Evolutionary conservation across 306 rosid species (phyloP), one percentile per base, ranked within the genome.

Genomic region (Parietaria judaica): DNA sequence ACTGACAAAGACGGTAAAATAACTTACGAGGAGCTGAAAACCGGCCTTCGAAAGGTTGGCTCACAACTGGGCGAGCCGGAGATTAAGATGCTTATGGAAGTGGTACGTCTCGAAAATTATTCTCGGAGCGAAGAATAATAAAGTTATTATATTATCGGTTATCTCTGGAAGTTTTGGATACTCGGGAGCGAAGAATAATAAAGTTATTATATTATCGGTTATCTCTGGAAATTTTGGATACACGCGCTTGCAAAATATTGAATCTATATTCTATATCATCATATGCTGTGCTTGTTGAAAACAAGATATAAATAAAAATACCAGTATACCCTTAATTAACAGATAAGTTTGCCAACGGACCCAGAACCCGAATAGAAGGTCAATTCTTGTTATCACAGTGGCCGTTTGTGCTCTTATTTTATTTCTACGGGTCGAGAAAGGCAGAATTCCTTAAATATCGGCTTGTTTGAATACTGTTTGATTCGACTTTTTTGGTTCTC

Each of bases 11-110:
- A 94, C 74, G 99, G 99, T 59, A 82, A 76, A 69, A 81, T 94
- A 74, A 66, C 97, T 51, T 94, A 79, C 17, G 99, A 88, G 71
- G 99, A 94, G 71, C 76, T 94, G 64, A 94, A 81, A 80, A 70
- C 84, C 38, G 99, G 99, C 56, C 84, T 94, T 66, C 81, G 59
- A 67, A 94, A 88, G 73, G 99, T 94, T 66, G 99, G 99, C 66
- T 94, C 99, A 55, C 90, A 94, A 70, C 77, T 94, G 84, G 99
- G 84, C 50, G 99, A 94, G 80, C 87, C 97, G 23, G 99, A 94
- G 87, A 81, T 94, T 64, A 88, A 83, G 87, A 86, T 94, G 95
- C 81, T 94, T 72, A 94, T 94, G 99, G 99, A 94, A 72, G 99
- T 88, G 95, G 99, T 94, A 78, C 46, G 75, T 44, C 67, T 74